Conservation (phyloP, 2,329 filamentous ascomycete species). For the Scedosporium boydii region DNA sequence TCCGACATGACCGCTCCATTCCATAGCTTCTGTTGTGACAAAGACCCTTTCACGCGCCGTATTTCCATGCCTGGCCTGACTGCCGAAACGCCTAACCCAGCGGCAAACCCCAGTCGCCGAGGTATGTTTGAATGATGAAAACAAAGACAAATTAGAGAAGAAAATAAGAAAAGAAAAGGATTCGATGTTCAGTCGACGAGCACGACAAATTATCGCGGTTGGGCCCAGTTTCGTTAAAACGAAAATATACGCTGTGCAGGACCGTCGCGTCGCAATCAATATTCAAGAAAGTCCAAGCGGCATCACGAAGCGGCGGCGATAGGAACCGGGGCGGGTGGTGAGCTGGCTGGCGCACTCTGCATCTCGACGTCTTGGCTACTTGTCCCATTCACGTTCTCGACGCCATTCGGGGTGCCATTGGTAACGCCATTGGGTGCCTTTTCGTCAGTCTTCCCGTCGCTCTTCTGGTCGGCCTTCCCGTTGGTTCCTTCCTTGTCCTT, state of each 20-base stretch:
- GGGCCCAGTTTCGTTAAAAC: background rate
- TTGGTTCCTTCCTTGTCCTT: constrained; percentile 44
- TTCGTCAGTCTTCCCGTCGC: constrained; percentile 33
- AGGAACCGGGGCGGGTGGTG: constrained; percentile 36
- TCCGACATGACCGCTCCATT: background rate
- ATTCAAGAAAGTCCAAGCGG: too few species aligned
- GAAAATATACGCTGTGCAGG: too few species aligned
- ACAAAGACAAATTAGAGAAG: background rate
- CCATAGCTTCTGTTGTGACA: background rate
- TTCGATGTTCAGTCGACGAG: background rate
- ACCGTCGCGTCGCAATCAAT: too few species aligned
- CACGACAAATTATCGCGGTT: background rate
- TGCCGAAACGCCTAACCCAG: background rate
- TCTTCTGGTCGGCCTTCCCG: constrained; percentile 42
- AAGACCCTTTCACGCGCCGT: background rate
- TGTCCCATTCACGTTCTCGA: constrained; percentile 34
- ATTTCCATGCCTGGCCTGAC: background rate
- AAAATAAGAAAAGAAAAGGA: background rate
- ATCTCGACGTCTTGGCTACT: constrained; percentile 41
- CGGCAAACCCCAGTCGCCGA: background rate
- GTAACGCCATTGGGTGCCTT: constrained; percentile 2
- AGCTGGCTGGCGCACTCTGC: constrained; percentile 41
- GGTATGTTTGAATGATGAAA: background rate
- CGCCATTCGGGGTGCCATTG: background rate
- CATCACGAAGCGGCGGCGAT: constrained; percentile 31